Conservation (phyloP, 257 asterid genomes). For the Jacaranda mimosifolia region DNA sequence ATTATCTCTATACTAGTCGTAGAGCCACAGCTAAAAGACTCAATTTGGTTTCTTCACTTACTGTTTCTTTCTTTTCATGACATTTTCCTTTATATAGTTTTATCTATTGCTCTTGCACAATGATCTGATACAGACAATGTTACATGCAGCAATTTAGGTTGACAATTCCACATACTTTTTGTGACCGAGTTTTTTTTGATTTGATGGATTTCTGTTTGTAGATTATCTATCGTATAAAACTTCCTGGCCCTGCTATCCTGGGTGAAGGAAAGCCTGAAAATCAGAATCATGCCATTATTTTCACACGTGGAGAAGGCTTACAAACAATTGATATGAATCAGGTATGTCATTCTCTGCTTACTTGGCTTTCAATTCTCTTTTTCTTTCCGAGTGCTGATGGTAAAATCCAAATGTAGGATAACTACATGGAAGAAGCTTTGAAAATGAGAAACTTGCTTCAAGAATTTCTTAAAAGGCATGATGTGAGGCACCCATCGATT, state of each 20-base stretch:
- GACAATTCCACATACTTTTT: constrained; percentile 7
- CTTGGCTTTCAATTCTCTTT: constrained; percentile 29
- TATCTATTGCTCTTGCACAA: constrained; percentile 12
- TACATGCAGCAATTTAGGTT: constrained; percentile 6
- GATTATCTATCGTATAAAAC: constrained; percentile 92
- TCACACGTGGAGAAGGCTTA: constrained; percentile 98
- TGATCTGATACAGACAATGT: constrained; percentile 3
- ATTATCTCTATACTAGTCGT: not conserved
- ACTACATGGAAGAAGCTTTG: constrained; percentile 99
- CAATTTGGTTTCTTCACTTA: constrained; percentile 21
- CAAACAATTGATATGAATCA: constrained; percentile 99
- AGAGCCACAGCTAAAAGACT: not conserved
- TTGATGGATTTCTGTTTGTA: constrained; percentile 39
- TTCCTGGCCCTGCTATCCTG: constrained; percentile 93
- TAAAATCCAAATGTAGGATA: constrained; percentile 62
- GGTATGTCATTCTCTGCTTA: constrained; percentile 51
- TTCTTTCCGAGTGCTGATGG: constrained; percentile 45
- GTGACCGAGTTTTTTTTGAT: constrained; percentile 24
- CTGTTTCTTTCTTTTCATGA: not conserved
- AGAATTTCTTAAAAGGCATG: constrained; percentile 90
- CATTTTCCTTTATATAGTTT: too few species aligned
- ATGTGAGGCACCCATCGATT: constrained; percentile 89
- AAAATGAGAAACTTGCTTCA: constrained; percentile 98
- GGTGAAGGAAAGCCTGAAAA: constrained; percentile 99
- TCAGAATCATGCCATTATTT: constrained; percentile 97